Percentiles rank a stretch among this genome's conserved stretches.
phyloP scores from a whole-genome alignment of 2,329 filamentous ascomycete genomes.

The Aspergillus neotritici region DNA sequence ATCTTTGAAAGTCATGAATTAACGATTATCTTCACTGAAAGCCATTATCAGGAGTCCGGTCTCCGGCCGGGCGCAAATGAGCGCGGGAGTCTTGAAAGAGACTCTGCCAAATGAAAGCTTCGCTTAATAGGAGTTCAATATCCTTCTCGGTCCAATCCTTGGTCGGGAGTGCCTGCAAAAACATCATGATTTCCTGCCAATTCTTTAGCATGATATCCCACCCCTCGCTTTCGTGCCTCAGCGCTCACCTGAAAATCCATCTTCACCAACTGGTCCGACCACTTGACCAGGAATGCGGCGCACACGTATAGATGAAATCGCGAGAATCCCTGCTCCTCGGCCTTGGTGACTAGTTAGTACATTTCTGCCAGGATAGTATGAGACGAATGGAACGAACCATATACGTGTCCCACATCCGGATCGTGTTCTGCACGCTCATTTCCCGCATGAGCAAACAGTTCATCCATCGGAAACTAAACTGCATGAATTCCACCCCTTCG shows the following conservation, averaged over 20 bases:
- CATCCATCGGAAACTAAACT: slow-evolving; percentile 99
- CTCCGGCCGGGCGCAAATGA: slow-evolving; percentile 55
- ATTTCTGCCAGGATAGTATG: not conserved
- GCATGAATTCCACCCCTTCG: slow-evolving; percentile 95
- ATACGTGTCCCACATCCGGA: slow-evolving; percentile 99
- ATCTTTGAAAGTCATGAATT: slow-evolving; percentile 20
- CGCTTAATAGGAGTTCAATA: slow-evolving; percentile 88
- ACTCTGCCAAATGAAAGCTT: slow-evolving; percentile 98
- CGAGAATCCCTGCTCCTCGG: slow-evolving; percentile 96
- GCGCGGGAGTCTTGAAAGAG: slow-evolving; percentile 91
- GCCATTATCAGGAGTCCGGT: slow-evolving; percentile 29
- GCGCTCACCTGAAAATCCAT: slow-evolving; percentile 76
- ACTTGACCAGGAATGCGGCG: slow-evolving; percentile 95
- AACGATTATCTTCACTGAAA: slow-evolving; percentile 32
- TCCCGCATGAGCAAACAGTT: slow-evolving; percentile 98
- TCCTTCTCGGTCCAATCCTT: slow-evolving; percentile 96
- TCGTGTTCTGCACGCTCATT: slow-evolving; percentile 91
- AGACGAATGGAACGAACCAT: slow-evolving; percentile 54
- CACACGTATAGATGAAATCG: slow-evolving; percentile 98
- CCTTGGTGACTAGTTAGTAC: slow-evolving; percentile 50
- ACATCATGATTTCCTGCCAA: slow-evolving; percentile 96
- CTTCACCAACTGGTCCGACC: slow-evolving; percentile 88
- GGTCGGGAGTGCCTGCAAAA: slow-evolving; percentile 88
- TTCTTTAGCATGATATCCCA: slow-evolving; percentile 12
- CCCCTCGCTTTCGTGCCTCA: slow-evolving; percentile 1